A percentile compares a stretch with the other conserved stretches of the same genome.
Evolutionary conservation across 176 grass and related monocot species (phyloP).

Genomic region (Oryza glaberrima): DNA sequence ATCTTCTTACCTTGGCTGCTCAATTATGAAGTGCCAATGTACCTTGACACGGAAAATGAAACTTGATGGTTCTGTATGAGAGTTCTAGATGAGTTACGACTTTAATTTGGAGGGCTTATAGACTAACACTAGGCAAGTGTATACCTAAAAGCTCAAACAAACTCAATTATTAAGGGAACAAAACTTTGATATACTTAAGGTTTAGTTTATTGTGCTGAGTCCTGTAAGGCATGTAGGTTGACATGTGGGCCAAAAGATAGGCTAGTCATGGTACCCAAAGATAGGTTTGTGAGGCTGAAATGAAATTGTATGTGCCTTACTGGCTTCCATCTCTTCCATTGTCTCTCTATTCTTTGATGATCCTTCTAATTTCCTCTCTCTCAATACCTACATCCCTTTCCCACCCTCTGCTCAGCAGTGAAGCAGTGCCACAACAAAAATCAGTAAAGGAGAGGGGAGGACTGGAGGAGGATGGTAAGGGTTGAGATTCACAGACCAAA

Average conservation of each 20-base stretch:
- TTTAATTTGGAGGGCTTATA: not conserved
- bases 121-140: not conserved
- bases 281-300: not conserved
- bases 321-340: not conserved
- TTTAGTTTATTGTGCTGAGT: not conserved
- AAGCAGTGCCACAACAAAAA: too few relatives aligned
- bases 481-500: too few relatives aligned
- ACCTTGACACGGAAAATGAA: slow-evolving; percentile 10
- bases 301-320: not conserved
- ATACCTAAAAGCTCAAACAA: not conserved
- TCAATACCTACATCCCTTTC: too few relatives aligned
- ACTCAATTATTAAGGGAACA: not conserved
- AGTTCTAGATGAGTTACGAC: not conserved
- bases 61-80: not conserved
- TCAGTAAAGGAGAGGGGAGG: too few relatives aligned
- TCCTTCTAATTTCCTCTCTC: not conserved
- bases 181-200: not conserved
- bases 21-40: not conserved
- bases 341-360: not conserved
- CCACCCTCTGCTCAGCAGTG: too few relatives aligned
- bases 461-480: too few relatives aligned
- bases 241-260: not conserved
- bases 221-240: not conserved
- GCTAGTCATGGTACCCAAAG: not conserved
- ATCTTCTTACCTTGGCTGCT: not conserved